Conservation (phyloP, 805 yeast species). For the Vanderwaltozyma yarrowii region DNA sequence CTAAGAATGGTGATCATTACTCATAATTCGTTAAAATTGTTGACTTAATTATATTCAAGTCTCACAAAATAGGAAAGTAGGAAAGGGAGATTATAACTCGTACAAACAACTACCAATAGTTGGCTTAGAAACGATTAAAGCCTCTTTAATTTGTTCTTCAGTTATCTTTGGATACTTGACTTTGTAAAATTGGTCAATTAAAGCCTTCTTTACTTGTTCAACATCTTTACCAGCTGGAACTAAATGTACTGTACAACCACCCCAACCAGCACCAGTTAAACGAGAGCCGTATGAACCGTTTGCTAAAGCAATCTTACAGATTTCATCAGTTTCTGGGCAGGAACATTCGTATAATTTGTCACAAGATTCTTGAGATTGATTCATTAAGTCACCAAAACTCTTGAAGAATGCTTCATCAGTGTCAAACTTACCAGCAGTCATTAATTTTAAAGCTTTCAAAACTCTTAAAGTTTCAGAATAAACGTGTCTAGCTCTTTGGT, state of each 20-base stretch:
- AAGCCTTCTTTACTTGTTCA: constrained; percentile 35
- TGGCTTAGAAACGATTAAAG: constrained; percentile 46
- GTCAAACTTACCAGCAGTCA: constrained; percentile 18
- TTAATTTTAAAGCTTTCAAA: constrained; percentile 36
- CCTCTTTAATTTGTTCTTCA: constrained; percentile 35
- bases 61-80: too few relatives aligned
- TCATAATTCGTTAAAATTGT: too few relatives aligned
- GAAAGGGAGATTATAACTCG: constrained; percentile 14
- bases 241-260: constrained; percentile 61
- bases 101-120: constrained; percentile 39
- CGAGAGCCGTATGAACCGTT: constrained; percentile 62
- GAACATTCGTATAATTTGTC: constrained; percentile 43
- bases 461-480: constrained; percentile 53
- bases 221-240: constrained; percentile 28
- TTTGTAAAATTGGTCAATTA: constrained; percentile 42
- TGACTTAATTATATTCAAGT: too few relatives aligned
- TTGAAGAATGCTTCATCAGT: constrained; percentile 28
- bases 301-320: constrained; percentile 43
- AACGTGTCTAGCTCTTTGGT: constrained; percentile 53
- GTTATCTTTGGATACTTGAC: constrained; percentile 40
- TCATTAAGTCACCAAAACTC: constrained; percentile 46
- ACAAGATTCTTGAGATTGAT: constrained; percentile 48
- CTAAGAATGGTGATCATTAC: too few relatives aligned
- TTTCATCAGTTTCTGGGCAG: constrained; percentile 40
- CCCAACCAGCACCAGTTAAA: constrained; percentile 75